phyloP scores from a whole-genome alignment of 2,329 filamentous ascomycete genomes.

The Fusarium agapanthi region DNA sequence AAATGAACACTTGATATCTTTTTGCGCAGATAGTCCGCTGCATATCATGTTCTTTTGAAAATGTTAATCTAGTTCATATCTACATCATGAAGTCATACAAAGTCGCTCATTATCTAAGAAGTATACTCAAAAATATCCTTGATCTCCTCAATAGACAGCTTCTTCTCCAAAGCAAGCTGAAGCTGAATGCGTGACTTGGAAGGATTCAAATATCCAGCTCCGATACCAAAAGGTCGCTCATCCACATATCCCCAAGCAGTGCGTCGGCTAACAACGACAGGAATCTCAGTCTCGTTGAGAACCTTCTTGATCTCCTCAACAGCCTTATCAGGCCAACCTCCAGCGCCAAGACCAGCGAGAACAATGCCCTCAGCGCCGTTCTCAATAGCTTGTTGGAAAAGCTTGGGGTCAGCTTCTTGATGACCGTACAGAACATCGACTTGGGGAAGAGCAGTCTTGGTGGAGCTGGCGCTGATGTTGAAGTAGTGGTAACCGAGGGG shows the following conservation, averaged over 20 bases:
- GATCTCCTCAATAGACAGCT: constrained; percentile 19
- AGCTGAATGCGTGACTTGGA: constrained; percentile 62
- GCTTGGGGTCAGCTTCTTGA: constrained; percentile 56
- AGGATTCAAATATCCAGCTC: constrained; percentile 62
- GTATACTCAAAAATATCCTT: constrained; percentile 23
- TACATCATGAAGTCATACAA: neutral
- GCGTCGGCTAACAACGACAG: constrained; percentile 60
- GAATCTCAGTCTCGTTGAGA: constrained; percentile 52
- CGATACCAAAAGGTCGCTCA: constrained; percentile 46
- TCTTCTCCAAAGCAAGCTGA: constrained; percentile 48
- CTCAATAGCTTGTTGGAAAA: constrained; percentile 56
- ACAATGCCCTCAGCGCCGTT: constrained; percentile 63
- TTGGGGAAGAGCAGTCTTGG: constrained; percentile 53
- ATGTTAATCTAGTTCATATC: neutral
- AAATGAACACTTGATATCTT: too few species aligned
- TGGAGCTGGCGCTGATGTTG: constrained; percentile 44
- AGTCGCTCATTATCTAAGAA: neutral
- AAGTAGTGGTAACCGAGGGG: constrained; percentile 57
- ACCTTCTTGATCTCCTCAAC: constrained; percentile 51
- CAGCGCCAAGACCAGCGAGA: constrained; percentile 63
- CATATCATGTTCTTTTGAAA: fast-evolving
- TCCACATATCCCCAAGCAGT: constrained; percentile 60
- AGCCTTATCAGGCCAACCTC: constrained; percentile 54
- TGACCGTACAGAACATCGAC: constrained; percentile 65
- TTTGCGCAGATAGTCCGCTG: fast-evolving